Evolutionary conservation across 306 rosid genomes (phyloP), one percentile per base, ranked within the genome.

Genomic region (Prinsepia uniflora): DNA sequence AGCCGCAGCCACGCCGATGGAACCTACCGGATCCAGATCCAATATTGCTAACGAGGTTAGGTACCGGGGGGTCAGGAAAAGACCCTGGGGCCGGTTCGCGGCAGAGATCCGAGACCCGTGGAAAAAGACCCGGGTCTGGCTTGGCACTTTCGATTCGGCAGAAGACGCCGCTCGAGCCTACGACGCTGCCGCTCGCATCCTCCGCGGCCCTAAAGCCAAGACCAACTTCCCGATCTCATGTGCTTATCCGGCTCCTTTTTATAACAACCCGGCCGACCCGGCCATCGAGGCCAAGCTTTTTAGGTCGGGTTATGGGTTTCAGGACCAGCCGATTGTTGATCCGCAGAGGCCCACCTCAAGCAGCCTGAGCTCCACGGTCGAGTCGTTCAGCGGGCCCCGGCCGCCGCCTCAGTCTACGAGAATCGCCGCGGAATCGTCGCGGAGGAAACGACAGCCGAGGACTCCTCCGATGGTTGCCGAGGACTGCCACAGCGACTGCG

Each of bases 101-200:
- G 97, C 96, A 19, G 97, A 91, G 90, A 91, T 91, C 87, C 86
- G 97, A 72, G 97, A 91, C 81, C 97, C 96, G 0, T 75, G 87
- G 84, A 91, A 87, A 82, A 91, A 91, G 72, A 84, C 88, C 3
- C 73, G 97, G 42, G 91, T 91, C 1, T 91, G 97, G 97, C 86
- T 91, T 0, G 97, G 97, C 1, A 89, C 97, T 10, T 91, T 91
- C 60, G 93, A 91, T 63, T 89, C 93, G 0, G 97, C 97, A 1
- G 96, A 87, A 74, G 96, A 89, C 47, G 97, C 96, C 2, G 96
- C 96, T 0, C 86, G 88, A 2, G 97, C 97, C 8, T 89, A 91
- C 74, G 97, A 91, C 75, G 54, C 81, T 7, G 97, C 96, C 15
- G 96, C 96, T 10, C 79, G 81, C 2, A 41, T 52, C 24, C 96